A percentile compares a stretch with the other conserved stretches of the same genome.
Evolutionary conservation across 106 monocot species (phyloP).

Genomic region (Agapanthus africanus): DNA sequence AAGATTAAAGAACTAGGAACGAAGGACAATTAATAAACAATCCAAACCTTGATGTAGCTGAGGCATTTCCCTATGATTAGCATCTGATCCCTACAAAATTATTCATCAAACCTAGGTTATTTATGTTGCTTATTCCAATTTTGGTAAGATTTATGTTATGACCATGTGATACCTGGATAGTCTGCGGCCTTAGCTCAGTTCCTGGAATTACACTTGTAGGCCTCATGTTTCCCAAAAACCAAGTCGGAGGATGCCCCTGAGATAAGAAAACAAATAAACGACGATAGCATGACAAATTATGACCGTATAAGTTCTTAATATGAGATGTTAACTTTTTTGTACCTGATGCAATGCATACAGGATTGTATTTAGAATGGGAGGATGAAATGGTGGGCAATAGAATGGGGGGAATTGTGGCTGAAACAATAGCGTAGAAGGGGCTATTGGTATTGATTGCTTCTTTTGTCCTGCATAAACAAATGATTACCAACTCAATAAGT

Average conservation of each 20-base stretch:
- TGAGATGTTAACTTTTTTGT: background rate
- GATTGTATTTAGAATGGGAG: background rate
- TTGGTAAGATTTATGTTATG: background rate
- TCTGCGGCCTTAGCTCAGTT: background rate
- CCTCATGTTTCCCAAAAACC: background rate
- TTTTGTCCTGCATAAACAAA: background rate
- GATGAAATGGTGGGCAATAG: background rate
- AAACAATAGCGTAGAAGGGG: background rate
- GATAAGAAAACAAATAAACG: background rate
- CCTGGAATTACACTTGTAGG: background rate
- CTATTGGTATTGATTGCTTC: background rate
- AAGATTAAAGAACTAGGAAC: background rate
- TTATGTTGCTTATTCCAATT: no score
- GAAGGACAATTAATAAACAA: background rate
- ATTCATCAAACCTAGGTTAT: no score
- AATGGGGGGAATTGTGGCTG: slow-evolving; percentile 1
- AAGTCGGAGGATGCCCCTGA: background rate
- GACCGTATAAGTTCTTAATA: background rate
- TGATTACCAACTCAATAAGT: background rate
- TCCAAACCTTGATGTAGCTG: no score
- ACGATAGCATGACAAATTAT: background rate
- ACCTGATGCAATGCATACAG: background rate
- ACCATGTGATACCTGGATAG: background rate
- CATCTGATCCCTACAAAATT: no score
- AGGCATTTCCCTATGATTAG: no score